Evolutionary conservation across 257 asterid species (phyloP).

Genomic region (Solanum infundibuliforme): DNA sequence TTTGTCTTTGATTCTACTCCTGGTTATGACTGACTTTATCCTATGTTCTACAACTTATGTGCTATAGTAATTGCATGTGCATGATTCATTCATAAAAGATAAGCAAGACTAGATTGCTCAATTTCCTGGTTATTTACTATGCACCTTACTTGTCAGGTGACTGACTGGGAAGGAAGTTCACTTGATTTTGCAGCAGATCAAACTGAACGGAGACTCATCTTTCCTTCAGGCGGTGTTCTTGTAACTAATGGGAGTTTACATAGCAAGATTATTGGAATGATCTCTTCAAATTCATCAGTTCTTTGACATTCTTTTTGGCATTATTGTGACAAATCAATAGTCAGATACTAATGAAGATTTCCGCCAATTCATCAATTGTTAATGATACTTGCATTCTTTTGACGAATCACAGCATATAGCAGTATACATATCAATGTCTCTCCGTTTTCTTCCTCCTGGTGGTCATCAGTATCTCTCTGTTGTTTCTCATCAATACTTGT

Average conservation of each 20-base stretch:
- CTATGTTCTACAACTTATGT: neutral
- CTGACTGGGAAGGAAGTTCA: conserved; percentile 68
- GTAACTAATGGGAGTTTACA: conserved; percentile 57
- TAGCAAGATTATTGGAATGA: conserved; percentile 36
- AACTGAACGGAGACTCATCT: conserved; percentile 47
- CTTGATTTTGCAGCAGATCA: conserved; percentile 66
- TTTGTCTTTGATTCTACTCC: neutral
- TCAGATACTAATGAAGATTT: neutral
- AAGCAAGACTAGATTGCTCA: neutral
- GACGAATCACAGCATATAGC: neutral
- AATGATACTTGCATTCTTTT: neutral
- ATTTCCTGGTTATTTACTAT: neutral
- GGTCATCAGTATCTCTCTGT: neutral
- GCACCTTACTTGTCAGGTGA: conserved; percentile 38
- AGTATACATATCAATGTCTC: neutral
- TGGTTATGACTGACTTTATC: neutral
- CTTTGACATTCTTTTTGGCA: neutral
- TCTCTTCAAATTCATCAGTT: conserved; percentile 33
- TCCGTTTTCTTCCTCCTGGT: neutral
- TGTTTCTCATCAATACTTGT: neutral
- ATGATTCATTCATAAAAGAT: neutral
- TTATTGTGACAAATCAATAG: neutral
- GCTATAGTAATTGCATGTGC: too few relatives aligned
- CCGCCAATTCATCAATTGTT: neutral
- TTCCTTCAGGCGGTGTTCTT: conserved; percentile 76